Conservation (phyloP, 148 eudicot genomes). For the Amaranthus hypochondriacus region DNA sequence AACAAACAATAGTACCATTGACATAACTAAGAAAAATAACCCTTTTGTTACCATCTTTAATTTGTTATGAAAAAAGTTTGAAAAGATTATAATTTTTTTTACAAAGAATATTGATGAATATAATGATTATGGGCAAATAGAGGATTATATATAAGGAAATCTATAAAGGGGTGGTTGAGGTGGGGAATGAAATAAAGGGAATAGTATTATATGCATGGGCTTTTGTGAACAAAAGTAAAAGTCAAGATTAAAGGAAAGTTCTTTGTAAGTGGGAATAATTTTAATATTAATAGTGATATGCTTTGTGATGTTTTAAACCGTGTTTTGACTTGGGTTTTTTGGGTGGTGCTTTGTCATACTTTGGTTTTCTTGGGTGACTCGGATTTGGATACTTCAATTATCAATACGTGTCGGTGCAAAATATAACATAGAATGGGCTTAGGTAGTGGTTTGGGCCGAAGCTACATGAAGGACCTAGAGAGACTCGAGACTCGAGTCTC, state of each 20-base stretch:
- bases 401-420: too few relatives aligned
- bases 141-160: slow-evolving; percentile 19
- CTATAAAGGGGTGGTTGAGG: slow-evolving; percentile 1
- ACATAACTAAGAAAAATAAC: neutral
- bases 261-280: neutral
- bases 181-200: neutral
- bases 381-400: neutral
- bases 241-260: slow-evolving; percentile 19
- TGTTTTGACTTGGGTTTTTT: slow-evolving; percentile 20
- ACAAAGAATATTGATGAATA: neutral
- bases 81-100: neutral
- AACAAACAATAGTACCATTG: slow-evolving; percentile 4
- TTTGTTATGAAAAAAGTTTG: neutral
- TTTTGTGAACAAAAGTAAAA: slow-evolving; percentile 3
- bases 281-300: too few relatives aligned
- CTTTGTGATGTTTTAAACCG: neutral
- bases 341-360: neutral
- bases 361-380: neutral
- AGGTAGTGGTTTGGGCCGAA: neutral
- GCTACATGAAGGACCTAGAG: too few relatives aligned
- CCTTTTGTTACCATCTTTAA: slow-evolving; percentile 14
- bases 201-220: neutral
- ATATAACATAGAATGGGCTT: neutral
- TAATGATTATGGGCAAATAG: neutral
- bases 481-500: too few relatives aligned